Conservation (phyloP, 768 basidiomycete genomes). For the Kwoniella heveanensis region DNA sequence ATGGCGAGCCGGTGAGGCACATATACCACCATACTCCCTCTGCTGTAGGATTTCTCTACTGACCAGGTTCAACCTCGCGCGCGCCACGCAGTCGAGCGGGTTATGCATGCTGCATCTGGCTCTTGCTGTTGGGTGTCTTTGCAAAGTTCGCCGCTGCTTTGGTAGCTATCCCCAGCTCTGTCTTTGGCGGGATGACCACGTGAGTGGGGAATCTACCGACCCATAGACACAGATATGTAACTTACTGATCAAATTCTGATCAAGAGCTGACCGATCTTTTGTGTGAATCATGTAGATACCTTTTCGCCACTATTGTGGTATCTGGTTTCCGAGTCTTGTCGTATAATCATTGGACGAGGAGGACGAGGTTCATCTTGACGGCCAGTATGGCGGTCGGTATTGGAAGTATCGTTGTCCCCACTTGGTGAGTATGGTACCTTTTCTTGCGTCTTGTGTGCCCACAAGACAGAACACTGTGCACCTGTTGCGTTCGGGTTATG, state of each 20-base stretch:
- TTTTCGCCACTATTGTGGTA: conserved; percentile 73
- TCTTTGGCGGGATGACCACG: conserved; percentile 81
- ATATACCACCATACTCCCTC: too few relatives aligned
- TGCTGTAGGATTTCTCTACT: conserved; percentile 1
- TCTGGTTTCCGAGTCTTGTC: conserved; percentile 71
- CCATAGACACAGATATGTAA: too few relatives aligned
- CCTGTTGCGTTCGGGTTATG: too few relatives aligned
- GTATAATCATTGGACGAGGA: conserved; percentile 60
- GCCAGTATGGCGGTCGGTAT: conserved; percentile 71
- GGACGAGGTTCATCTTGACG: conserved; percentile 69
- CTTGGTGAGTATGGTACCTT: conserved; percentile 65
- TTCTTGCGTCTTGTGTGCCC: too few relatives aligned
- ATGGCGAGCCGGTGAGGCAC: conserved; percentile 63
- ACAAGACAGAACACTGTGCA: too few relatives aligned
- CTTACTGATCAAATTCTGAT: too few relatives aligned
- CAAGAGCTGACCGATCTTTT: too few relatives aligned
- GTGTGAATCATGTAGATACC: conserved; percentile 59
- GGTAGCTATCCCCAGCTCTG: conserved; percentile 78
- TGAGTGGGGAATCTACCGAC: too few relatives aligned
- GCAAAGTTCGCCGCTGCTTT: conserved; percentile 83
- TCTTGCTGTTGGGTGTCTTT: conserved; percentile 57
- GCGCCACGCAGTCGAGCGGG: conserved; percentile 9
- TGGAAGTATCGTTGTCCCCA: conserved; percentile 69
- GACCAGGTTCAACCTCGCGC: too few relatives aligned
- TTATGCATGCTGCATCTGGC: conserved; percentile 7